phyloP scores from a whole-genome alignment of 768 basidiomycete genomes.

The Vararia minispora region DNA sequence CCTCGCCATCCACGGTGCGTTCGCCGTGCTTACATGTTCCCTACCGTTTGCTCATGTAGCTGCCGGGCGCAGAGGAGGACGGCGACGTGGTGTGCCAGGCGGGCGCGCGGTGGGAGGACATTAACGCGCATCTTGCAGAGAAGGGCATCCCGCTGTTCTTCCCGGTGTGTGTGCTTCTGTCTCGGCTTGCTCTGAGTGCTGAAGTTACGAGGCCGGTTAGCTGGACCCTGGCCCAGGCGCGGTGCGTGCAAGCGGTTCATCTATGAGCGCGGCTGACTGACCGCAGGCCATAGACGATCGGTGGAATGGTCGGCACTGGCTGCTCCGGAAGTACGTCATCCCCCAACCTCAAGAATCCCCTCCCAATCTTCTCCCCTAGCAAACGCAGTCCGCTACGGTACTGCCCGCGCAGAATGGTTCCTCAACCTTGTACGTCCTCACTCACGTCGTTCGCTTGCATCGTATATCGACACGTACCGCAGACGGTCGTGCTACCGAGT shows the following conservation, averaged over 20 bases:
- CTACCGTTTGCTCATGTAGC: not conserved
- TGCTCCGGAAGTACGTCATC: conserved; percentile 64
- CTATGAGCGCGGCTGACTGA: too few species aligned
- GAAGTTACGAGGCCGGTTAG: conserved; percentile 5
- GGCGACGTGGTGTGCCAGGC: conserved; percentile 69
- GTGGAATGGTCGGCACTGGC: conserved; percentile 83
- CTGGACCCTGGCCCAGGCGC: conserved; percentile 32
- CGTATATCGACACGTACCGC: conserved; percentile 4
- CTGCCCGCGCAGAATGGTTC: conserved; percentile 84
- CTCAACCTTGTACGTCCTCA: conserved; percentile 51
- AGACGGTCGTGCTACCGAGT: conserved; percentile 79
- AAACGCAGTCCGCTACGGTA: conserved; percentile 82
- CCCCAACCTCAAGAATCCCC: not conserved
- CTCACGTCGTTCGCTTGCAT: not conserved
- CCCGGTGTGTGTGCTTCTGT: conserved; percentile 43
- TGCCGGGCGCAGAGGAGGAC: conserved; percentile 41
- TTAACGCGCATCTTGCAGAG: conserved; percentile 57
- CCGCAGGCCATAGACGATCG: conserved; percentile 74
- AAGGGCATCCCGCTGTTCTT: conserved; percentile 76
- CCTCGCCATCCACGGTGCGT: conserved; percentile 38
- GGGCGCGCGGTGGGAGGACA: conserved; percentile 69
- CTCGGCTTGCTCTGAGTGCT: not conserved
- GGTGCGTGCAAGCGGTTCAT: too few species aligned
- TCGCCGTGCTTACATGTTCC: not conserved
- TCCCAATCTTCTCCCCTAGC: conserved; percentile 27